Evolutionary conservation across 2,329 filamentous ascomycete species (phyloP).

Genomic region (Phyllosticta capitalensis): DNA sequence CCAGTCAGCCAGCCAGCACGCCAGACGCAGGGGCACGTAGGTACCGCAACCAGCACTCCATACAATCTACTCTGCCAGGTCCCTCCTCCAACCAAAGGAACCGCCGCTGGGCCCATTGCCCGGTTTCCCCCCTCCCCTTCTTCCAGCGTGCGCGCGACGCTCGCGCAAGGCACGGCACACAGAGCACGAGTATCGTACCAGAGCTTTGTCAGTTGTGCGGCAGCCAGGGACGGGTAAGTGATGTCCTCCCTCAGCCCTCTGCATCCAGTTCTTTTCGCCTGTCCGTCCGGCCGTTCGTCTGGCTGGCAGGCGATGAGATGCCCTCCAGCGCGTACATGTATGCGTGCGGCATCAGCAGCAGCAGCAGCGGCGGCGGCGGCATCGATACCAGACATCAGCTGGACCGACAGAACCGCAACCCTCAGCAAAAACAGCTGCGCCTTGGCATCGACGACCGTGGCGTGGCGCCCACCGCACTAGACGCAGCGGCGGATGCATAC

Average conservation of each 20-base stretch:
- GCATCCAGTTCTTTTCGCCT: no score
- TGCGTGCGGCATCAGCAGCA: background rate
- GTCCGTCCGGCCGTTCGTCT: no score
- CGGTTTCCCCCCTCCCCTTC: background rate
- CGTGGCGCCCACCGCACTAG: background rate
- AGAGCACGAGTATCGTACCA: background rate
- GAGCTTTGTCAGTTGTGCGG: background rate
- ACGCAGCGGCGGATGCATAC: background rate
- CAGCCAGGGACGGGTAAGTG: no score
- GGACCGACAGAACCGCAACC: no score
- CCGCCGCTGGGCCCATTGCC: background rate
- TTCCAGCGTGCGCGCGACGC: no score
- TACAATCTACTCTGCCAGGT: no score
- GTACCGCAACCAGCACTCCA: no score
- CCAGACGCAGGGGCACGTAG: background rate
- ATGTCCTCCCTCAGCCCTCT: no score
- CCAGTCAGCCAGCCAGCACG: background rate
- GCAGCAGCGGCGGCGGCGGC: no score
- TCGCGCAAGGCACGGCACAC: no score
- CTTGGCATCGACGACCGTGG: background rate
- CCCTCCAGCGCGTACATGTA: background rate
- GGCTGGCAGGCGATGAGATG: background rate
- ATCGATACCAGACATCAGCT: no score
- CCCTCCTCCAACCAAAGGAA: background rate
- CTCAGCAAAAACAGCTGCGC: no score